Evolutionary conservation across 2,329 filamentous ascomycete genomes (phyloP).

Genomic region (Zarea fungicola): DNA sequence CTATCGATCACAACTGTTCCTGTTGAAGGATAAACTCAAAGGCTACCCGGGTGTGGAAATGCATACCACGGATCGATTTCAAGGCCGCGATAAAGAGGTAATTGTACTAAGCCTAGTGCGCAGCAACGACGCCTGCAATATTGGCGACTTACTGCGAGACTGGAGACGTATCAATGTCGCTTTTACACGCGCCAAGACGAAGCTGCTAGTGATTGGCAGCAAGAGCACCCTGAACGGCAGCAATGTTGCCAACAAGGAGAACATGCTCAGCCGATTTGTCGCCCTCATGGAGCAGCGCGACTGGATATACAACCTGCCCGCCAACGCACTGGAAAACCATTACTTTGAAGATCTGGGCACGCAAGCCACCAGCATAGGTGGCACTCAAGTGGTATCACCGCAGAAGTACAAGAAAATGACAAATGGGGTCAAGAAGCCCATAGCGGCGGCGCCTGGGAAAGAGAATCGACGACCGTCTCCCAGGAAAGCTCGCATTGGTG

Average conservation of each 20-base stretch:
- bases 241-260: conserved; percentile 52
- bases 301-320: conserved; percentile 75
- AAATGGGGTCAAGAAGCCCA: conserved; percentile 12
- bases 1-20: conserved; percentile 84
- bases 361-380: conserved; percentile 32
- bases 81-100: conserved; percentile 92
- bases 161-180: conserved; percentile 94
- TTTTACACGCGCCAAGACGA: conserved; percentile 86
- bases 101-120: conserved; percentile 83
- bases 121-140: conserved; percentile 72
- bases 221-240: conserved; percentile 66
- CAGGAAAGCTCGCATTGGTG: conserved; percentile 53
- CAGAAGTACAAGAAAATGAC: conserved; percentile 22
- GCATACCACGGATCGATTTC: conserved; percentile 95
- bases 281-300: conserved; percentile 66
- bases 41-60: conserved; percentile 68
- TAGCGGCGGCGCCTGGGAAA: conserved; percentile 27
- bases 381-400: conserved; percentile 21
- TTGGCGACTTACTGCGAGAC: conserved; percentile 89
- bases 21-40: conserved; percentile 70
- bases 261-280: conserved; percentile 73
- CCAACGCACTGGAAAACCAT: conserved; percentile 61
- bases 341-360: conserved; percentile 56
- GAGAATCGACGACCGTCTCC: conserved; percentile 46
- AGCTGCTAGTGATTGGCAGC: conserved; percentile 84